These are phyloP conservation scores for Immersiella caudata DNA, from an alignment of 495 filamentous ascomycete genomes.

Conservation along the genomic window DNA sequence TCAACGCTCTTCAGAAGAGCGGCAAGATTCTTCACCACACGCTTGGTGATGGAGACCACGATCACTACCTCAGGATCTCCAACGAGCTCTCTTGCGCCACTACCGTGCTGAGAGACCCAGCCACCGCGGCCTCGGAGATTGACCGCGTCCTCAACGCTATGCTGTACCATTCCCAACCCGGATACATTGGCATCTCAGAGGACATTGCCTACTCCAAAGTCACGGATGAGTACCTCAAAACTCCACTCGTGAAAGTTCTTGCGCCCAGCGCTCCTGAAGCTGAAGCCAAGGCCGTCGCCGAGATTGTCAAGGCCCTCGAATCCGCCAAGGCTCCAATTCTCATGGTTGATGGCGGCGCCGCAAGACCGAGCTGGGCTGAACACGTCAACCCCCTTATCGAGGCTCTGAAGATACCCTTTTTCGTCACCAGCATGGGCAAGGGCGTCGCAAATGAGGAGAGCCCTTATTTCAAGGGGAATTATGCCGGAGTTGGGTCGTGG, in stretches of 20 bases:
- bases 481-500: conserved; percentile 35
- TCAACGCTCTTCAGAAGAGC: conserved; percentile 52
- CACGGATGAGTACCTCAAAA: conserved; percentile 29
- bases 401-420: conserved; percentile 36
- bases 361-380: conserved; percentile 27
- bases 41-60: conserved; percentile 30
- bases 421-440: conserved; percentile 42
- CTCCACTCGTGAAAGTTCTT: conserved; percentile 26
- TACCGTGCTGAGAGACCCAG: conserved; percentile 37
- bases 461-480: conserved; percentile 38
- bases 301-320: conserved; percentile 33
- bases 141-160: conserved; percentile 44
- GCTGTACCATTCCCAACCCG: conserved; percentile 33
- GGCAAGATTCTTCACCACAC: conserved; percentile 46
- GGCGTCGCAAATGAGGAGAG: conserved; percentile 37
- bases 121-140: conserved; percentile 43
- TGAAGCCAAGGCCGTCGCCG: conserved; percentile 29
- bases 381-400: conserved; percentile 37
- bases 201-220: conserved; percentile 38
- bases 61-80: conserved; percentile 45
- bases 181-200: conserved; percentile 34
- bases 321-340: conserved; percentile 35
- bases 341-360: conserved; percentile 39
- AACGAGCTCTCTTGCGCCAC: conserved; percentile 41
- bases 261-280: conserved; percentile 18